Percentiles rank a stretch among this genome's conserved stretches.
These are phyloP conservation scores for Trichoderma pleuroti DNA, from an alignment of 2,329 filamentous ascomycete species.

Conservation along the genomic window DNA sequence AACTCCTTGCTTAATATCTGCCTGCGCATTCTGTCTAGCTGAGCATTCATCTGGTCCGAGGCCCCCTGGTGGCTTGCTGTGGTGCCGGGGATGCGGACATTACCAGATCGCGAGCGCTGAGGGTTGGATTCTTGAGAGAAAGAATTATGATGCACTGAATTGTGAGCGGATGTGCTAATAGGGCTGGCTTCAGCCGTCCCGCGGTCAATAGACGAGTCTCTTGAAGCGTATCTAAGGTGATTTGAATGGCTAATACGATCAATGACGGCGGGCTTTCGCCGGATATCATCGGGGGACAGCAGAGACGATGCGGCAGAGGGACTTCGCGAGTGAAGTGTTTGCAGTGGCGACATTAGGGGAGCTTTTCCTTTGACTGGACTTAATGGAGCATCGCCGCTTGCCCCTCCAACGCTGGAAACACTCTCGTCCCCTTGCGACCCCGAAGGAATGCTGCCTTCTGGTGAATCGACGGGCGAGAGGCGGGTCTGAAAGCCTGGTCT, in stretches of 20 bases:
- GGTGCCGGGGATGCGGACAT: conserved; percentile 54
- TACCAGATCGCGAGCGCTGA: conserved; percentile 44
- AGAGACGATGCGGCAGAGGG: conserved; percentile 36
- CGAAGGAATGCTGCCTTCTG: conserved; percentile 34
- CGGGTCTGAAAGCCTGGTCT: conserved; percentile 41
- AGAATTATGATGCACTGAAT: conserved; percentile 55
- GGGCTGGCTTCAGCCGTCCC: conserved; percentile 55
- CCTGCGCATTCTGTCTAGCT: conserved; percentile 70
- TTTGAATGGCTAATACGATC: conserved; percentile 51
- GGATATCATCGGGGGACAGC: conserved; percentile 37
- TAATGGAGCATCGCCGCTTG: conserved; percentile 41
- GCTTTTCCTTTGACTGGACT: conserved; percentile 37
- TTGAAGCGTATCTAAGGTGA: conserved; percentile 45
- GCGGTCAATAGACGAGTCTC: conserved; percentile 57
- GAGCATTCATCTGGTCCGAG: conserved; percentile 57
- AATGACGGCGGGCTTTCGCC: conserved; percentile 50
- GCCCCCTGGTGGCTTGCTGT: conserved; percentile 52
- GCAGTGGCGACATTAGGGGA: conserved; percentile 33
- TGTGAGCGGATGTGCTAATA: conserved; percentile 57
- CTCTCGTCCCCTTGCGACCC: conserved; percentile 42
- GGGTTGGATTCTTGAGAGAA: conserved; percentile 47
- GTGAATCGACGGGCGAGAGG: conserved; percentile 32
- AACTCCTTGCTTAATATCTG: conserved; percentile 92
- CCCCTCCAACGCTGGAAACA: conserved; percentile 42
- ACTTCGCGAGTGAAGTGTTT: conserved; percentile 35